These are phyloP conservation scores for Colletotrichum sublineola DNA, from an alignment of 2,329 filamentous ascomycete species.

Conservation along the genomic window DNA sequence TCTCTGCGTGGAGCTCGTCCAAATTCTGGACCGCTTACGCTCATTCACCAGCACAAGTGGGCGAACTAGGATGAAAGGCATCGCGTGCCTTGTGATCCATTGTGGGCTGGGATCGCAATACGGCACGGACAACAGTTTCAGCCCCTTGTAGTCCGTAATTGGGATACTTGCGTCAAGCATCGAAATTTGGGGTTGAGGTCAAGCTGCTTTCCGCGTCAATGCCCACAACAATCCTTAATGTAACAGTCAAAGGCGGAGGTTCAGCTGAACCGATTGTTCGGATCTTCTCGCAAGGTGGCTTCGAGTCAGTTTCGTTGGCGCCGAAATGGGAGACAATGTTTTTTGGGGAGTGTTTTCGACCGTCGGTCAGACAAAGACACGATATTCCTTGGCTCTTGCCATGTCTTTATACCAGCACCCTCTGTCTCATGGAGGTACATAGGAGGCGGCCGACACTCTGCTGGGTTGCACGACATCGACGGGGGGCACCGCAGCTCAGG, in stretches of 20 bases:
- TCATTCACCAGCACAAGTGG: neutral
- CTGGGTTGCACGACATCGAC: conserved; percentile 29
- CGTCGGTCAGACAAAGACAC: neutral
- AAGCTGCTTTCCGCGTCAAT: neutral
- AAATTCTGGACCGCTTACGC: neutral
- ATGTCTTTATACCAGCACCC: conserved; percentile 1
- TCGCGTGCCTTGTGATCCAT: neutral
- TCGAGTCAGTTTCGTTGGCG: neutral
- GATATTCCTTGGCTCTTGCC: neutral
- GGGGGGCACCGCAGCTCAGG: conserved; percentile 25
- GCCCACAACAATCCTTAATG: neutral
- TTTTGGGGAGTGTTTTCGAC: neutral
- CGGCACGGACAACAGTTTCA: neutral
- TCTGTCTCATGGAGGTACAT: conserved; percentile 1
- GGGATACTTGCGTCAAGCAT: neutral
- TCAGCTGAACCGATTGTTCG: neutral
- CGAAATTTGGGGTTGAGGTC: neutral
- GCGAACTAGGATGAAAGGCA: neutral
- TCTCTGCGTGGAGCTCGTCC: neutral
- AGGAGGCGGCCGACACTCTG: conserved; percentile 1
- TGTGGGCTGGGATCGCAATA: neutral
- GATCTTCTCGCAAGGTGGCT: neutral
- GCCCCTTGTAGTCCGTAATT: neutral
- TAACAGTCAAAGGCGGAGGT: neutral
- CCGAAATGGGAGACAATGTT: neutral